Conservation (phyloP, 352 stramenopile species). For the Globisporangium paddicum region DNA sequence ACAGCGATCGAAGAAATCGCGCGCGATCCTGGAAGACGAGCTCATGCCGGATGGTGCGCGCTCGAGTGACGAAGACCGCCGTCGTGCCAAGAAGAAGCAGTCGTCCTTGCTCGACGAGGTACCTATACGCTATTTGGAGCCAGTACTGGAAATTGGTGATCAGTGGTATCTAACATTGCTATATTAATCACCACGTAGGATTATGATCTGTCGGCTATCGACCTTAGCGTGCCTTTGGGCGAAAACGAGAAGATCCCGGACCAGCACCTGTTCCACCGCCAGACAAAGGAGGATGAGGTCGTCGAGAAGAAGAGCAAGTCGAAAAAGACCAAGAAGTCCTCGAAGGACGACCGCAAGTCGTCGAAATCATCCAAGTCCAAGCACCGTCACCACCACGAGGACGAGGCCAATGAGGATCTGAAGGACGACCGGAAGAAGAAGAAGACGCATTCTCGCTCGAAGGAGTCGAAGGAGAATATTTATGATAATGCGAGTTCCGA, state of each 20-base stretch:
- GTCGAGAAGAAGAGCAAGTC: constrained; percentile 65
- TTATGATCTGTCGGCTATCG: constrained; percentile 63
- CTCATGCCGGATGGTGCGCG: constrained; percentile 72
- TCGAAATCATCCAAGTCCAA: constrained; percentile 29
- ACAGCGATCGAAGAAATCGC: constrained; percentile 43
- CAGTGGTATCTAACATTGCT: background rate
- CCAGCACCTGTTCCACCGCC: constrained; percentile 73
- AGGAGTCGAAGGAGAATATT: constrained; percentile 48
- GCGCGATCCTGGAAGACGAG: constrained; percentile 62
- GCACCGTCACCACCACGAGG: constrained; percentile 15
- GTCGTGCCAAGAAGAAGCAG: constrained; percentile 46
- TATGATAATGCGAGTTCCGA: constrained; percentile 42
- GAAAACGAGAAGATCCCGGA: constrained; percentile 78
- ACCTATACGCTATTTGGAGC: background rate
- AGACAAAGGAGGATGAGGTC: constrained; percentile 30
- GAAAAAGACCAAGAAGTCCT: constrained; percentile 14
- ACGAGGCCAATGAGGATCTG: constrained; percentile 4
- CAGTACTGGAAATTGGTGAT: background rate
- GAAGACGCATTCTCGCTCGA: constrained; percentile 30
- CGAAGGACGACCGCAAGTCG: constrained; percentile 37
- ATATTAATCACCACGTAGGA: constrained; percentile 24
- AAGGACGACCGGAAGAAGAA: constrained; percentile 32
- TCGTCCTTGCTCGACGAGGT: constrained; percentile 31
- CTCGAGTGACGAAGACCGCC: constrained; percentile 67
- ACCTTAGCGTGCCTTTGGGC: constrained; percentile 71